Evolutionary conservation across 257 asterid genomes (phyloP), one percentile per base, ranked within the genome.

Genomic region (Capsicum chinense): DNA sequence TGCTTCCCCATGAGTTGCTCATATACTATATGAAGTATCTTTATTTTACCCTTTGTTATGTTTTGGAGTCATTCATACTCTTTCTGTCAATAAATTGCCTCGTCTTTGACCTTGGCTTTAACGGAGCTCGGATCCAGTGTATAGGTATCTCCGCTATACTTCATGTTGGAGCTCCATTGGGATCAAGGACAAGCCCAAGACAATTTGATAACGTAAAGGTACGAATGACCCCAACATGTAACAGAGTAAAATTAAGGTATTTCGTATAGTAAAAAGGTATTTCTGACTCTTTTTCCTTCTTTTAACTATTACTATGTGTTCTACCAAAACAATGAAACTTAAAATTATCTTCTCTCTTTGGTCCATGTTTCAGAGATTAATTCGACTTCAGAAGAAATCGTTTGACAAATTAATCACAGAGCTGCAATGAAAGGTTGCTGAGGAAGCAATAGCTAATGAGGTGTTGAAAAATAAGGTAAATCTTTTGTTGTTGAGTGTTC

Each of bases 371-470:
- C 89, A 96, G 99, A 97, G 93, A 76, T 94, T 97, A 70, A 90
- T 97, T 13, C 87, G 85, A 84, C 89, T 93, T 83, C 92, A 93
- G 85, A 91, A 93, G 97, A 93, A 83, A 87, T 91, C 92, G 5
- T 90, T 87, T 56, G 98, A 93, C 80, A 88, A 90, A 83, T 91
- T 91, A 87, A 97, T 97, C 84, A 85, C 91, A 44, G 95, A 92
- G 88, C 91, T 94, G 9, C 92, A 92, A 81, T 89, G 86, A 14
- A 90, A 85, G 71, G 92, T 93, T 4, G 81, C 95, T 2, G 92
- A 90, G 74, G 97, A 92, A 83, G 88, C 90, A 50, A 88, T 54
- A 64, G 88, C 86, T 50, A 87, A 88, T 50, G 93, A 86, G 81
- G 94, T 84, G 79, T 85, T 92, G 79, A 90, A 86, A 90, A 85